Evolutionary conservation across 2,329 filamentous ascomycete genomes (phyloP).

Genomic region (Leptographium procerum): DNA sequence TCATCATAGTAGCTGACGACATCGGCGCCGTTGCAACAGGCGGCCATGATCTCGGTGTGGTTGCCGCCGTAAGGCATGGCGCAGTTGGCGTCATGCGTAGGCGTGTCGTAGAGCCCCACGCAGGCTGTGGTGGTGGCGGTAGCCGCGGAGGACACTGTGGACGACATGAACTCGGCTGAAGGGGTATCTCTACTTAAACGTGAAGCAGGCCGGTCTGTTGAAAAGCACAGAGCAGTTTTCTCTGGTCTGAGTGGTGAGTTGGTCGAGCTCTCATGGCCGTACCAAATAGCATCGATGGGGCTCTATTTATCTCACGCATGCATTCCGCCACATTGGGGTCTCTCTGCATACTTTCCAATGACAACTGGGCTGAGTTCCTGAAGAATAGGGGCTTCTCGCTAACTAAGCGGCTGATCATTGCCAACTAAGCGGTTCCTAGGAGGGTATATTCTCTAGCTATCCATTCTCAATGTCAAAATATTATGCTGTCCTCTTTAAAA

Average conservation of each 20-base stretch:
- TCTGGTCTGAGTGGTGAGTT: too few species aligned
- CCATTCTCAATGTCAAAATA: background rate
- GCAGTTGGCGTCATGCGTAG: constrained; percentile 2
- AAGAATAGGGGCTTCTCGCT: background rate
- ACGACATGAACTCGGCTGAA: background rate
- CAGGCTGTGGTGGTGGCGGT: background rate
- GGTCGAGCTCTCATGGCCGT: too few species aligned
- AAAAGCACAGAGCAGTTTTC: too few species aligned
- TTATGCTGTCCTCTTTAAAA: background rate
- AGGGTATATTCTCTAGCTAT: background rate
- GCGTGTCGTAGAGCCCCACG: background rate
- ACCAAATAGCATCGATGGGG: too few species aligned
- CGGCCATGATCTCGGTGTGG: constrained; percentile 1
- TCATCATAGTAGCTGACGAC: constrained; percentile 4
- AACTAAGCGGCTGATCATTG: background rate
- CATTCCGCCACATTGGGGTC: background rate
- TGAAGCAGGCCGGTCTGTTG: too few species aligned
- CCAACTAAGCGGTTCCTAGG: background rate
- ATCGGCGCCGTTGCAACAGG: background rate
- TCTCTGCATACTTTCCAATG: background rate
- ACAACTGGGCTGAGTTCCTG: background rate
- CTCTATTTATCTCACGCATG: too few species aligned
- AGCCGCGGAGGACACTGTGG: background rate
- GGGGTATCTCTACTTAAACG: too few species aligned
- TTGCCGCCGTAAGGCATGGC: constrained; percentile 2